These are phyloP conservation scores for Ambrosiella cleistominuta DNA, from an alignment of 2,329 filamentous ascomycete species.

Conservation along the genomic window DNA sequence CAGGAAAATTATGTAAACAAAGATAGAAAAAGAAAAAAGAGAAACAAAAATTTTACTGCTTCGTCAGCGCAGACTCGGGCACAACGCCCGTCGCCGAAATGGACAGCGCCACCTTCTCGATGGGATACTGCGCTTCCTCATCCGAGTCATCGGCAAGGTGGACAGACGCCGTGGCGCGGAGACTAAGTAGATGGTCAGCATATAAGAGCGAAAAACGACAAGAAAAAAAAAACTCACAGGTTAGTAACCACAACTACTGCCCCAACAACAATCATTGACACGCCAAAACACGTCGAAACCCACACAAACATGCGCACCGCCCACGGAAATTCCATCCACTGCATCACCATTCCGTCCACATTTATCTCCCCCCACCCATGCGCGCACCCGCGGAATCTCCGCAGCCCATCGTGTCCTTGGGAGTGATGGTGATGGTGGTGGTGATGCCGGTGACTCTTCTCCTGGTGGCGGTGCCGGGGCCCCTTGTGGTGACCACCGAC, in stretches of 20 bases:
- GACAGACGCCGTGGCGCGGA: constrained; percentile 2
- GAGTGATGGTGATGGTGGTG: not conserved
- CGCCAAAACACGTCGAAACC: constrained; percentile 9
- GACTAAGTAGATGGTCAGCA: not conserved
- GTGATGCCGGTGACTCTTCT: too few relatives aligned
- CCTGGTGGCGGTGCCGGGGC: not conserved
- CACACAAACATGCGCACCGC: constrained; percentile 4
- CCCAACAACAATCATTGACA: constrained; percentile 6
- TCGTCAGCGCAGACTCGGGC: not conserved
- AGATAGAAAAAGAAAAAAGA: too few relatives aligned
- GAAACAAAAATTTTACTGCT: too few relatives aligned
- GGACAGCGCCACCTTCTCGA: not conserved
- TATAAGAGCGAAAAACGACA: not conserved
- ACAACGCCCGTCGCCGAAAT: not conserved
- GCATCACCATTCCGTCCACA: constrained; percentile 1
- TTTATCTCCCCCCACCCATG: not conserved
- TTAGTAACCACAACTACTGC: not conserved
- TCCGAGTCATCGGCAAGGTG: constrained; percentile 7
- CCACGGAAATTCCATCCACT: constrained; percentile 9
- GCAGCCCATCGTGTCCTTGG: not conserved
- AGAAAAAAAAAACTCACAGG: constrained; percentile 2
- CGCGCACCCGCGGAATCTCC: not conserved
- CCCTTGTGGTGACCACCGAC: not conserved
- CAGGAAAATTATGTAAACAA: too few relatives aligned
- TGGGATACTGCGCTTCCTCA: not conserved